These are phyloP conservation scores for Hirschfeldia incana DNA, from an alignment of 345 rosid species.

Conservation along the genomic window DNA sequence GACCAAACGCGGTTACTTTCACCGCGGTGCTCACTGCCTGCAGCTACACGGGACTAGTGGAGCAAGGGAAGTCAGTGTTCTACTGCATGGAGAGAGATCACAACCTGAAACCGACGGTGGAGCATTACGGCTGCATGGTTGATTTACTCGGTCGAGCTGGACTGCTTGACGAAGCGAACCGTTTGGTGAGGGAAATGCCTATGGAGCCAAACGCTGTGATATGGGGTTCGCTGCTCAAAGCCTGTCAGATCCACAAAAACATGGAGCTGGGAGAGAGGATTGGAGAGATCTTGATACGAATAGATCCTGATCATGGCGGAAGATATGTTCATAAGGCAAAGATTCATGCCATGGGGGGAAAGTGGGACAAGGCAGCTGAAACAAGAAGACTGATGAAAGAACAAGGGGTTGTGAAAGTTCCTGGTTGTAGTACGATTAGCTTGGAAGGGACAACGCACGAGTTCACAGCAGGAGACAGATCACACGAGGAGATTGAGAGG, in stretches of 20 bases:
- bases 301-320: conserved; percentile 60
- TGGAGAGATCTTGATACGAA: conserved; percentile 50
- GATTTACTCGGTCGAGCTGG: conserved; percentile 81
- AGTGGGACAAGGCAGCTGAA: conserved; percentile 64
- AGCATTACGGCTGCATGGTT: conserved; percentile 84
- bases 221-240: conserved; percentile 70
- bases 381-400: conserved; percentile 57
- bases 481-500: conserved; percentile 47
- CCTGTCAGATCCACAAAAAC: conserved; percentile 56
- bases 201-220: conserved; percentile 58
- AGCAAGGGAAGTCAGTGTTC: conserved; percentile 57
- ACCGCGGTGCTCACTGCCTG: conserved; percentile 75
- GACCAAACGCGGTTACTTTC: conserved; percentile 64
- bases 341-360: conserved; percentile 50
- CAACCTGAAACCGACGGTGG: conserved; percentile 54
- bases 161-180: conserved; percentile 52
- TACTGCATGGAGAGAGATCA: conserved; percentile 49
- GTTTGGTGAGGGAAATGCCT: conserved; percentile 58
- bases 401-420: conserved; percentile 52
- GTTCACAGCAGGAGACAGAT: conserved; percentile 57
- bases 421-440: conserved; percentile 63
- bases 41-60: conserved; percentile 62
- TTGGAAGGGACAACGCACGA: conserved; percentile 55
- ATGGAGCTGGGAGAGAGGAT: conserved; percentile 55
- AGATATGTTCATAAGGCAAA: conserved; percentile 60